Base-by-base conservation (phyloP, 176 grass and related monocot genomes). In the Bothriochloa decipiens region DNA sequence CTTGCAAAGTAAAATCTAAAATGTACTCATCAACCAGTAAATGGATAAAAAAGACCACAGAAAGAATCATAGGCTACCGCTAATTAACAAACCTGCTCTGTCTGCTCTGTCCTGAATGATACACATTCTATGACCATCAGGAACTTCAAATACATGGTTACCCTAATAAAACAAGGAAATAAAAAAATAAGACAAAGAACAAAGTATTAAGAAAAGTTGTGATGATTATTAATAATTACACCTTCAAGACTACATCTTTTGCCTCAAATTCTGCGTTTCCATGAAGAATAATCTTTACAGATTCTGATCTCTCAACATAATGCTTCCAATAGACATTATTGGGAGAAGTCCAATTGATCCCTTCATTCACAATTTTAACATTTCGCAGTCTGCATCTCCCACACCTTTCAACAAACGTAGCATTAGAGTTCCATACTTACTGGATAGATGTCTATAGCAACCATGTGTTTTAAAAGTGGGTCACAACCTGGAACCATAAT, bases 261-360 rank as follows among this genome's bases (percentile, higher is more conserved):
- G 93, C 96, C 83, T 94, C 96, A 86, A 99, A 99, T 91, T 99
- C 96, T 49, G 93, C 91, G 76, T 96, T 99, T 79, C 88, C 96
- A 92, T 94, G 88, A 82, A 99, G 91, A 89, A 92, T 92, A 50
- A 98, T 89, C 85, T 88, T 98, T 82, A 96, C 12, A 61, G 74
- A 87, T 88, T 96, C 93, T 71, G 83, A 86, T 98, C 93, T 98
- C 63, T 98, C 83, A 7, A 98, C 93, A 57, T 94, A 88, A 89
- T 98, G 89, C 85, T 96, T 91, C 93, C 96, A 98, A 46, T 98
- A 98, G 58, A 98, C 85, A 82, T 96, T 98, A 79, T 66, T 86
- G 22, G 93, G 72, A 87, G 91, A 98, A 81, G 32, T 88, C 93
- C 93, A 98, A 23, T 87, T 90, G 62, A 98, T 92, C 87, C 96